A percentile compares a stretch with the other conserved stretches of the same genome.
Evolutionary conservation across 495 filamentous ascomycete species (phyloP).

Genomic region (Penicillium waksmanii): DNA sequence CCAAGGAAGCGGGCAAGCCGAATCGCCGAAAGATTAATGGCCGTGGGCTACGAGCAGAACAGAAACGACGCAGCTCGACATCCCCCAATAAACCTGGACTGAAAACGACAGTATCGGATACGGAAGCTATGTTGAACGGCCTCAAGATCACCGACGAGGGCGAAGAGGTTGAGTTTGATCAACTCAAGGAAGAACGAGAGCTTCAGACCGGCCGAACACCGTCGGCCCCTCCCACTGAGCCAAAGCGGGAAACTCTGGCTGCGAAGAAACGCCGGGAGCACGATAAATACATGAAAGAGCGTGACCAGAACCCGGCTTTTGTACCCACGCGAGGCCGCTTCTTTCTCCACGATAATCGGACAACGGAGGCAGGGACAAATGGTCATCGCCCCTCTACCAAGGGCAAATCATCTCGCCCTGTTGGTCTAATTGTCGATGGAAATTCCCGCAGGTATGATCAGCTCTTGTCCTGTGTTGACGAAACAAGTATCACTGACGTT

Average conservation of each 20-base stretch:
- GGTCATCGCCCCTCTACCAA: constrained; percentile 42
- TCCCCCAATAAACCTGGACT: constrained; percentile 34
- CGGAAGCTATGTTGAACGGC: constrained; percentile 87
- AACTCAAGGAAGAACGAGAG: constrained; percentile 46
- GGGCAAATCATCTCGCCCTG: constrained; percentile 48
- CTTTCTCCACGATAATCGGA: constrained; percentile 95
- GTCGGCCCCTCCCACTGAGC: constrained; percentile 46
- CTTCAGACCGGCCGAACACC: constrained; percentile 36
- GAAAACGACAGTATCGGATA: constrained; percentile 62
- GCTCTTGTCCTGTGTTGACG: not conserved
- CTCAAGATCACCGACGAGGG: constrained; percentile 66
- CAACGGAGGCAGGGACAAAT: constrained; percentile 72
- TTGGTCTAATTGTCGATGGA: constrained; percentile 53
- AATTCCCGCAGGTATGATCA: constrained; percentile 44
- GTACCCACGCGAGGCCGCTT: constrained; percentile 94
- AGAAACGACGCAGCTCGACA: constrained; percentile 28
- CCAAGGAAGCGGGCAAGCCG: constrained; percentile 45
- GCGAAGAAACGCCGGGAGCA: constrained; percentile 81
- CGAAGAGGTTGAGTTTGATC: constrained; percentile 69
- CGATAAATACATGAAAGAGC: constrained; percentile 84
- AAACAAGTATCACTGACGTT: not conserved
- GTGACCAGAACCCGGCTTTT: constrained; percentile 89
- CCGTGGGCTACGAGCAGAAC: constrained; percentile 32
- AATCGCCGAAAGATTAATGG: constrained; percentile 44
- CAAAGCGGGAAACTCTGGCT: constrained; percentile 52